phyloP scores from a whole-genome alignment of 2,329 filamentous ascomycete genomes.

The Hirsutella minnesotensis region DNA sequence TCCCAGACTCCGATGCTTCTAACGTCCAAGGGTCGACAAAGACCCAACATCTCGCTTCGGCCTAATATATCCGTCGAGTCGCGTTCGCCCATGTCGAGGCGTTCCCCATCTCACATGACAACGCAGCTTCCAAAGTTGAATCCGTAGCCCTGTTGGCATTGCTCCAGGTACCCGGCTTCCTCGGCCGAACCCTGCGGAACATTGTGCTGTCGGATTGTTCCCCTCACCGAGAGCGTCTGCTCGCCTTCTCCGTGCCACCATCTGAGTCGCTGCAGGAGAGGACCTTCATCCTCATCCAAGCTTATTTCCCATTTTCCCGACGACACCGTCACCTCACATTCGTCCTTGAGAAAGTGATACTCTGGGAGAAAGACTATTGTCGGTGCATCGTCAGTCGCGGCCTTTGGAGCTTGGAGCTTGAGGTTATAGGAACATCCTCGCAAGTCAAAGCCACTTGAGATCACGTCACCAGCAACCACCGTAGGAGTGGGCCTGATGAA shows the following conservation, averaged over 20 bases:
- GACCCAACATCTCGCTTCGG: too few relatives aligned
- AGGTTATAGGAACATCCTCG: constrained; percentile 67
- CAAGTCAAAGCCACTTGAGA: constrained; percentile 71
- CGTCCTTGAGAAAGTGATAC: constrained; percentile 76
- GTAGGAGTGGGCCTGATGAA: constrained; percentile 81
- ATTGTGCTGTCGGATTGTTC: constrained; percentile 55
- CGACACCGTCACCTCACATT: constrained; percentile 61
- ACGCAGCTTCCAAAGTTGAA: constrained; percentile 32
- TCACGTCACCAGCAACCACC: constrained; percentile 57
- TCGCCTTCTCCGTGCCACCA: constrained; percentile 92
- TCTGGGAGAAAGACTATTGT: constrained; percentile 81
- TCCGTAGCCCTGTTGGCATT: constrained; percentile 40
- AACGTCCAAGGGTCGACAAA: too few relatives aligned
- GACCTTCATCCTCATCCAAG: constrained; percentile 56
- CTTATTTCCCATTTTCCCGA: constrained; percentile 86
- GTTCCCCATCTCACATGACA: constrained; percentile 33
- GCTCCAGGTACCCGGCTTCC: constrained; percentile 69
- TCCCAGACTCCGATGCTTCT: too few relatives aligned
- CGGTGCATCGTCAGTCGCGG: constrained; percentile 50
- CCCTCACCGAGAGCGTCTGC: constrained; percentile 67
- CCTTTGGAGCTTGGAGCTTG: constrained; percentile 47
- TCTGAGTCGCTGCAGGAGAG: constrained; percentile 60
- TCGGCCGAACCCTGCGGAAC: constrained; percentile 47
- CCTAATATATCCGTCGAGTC: too few relatives aligned
- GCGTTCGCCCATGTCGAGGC: too few relatives aligned